Conservation (phyloP, 2,329 filamentous ascomycete species). For the Ophiostoma tasmaniense region DNA sequence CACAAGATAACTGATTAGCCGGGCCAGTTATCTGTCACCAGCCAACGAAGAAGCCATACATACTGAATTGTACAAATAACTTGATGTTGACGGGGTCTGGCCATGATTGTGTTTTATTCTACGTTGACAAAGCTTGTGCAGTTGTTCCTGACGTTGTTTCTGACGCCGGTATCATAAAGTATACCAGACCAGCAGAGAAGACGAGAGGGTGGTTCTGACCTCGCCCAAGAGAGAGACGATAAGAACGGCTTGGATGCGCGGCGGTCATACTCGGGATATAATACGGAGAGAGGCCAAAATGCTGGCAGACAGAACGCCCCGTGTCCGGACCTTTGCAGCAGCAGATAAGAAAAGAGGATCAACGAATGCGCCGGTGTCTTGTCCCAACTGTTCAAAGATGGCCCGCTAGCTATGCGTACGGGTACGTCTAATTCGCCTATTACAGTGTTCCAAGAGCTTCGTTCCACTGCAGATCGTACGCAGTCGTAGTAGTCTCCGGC, state of each 20-base stretch:
- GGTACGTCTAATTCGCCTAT: neutral
- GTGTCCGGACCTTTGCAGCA: neutral
- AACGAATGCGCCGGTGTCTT: neutral
- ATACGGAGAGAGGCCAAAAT: neutral
- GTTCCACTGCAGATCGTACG: neutral
- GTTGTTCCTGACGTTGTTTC: too few species aligned
- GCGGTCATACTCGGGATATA: neutral
- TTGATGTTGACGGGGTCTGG: neutral
- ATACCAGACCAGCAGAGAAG: too few species aligned
- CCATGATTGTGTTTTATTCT: neutral
- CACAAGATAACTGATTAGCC: neutral
- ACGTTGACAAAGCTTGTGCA: too few species aligned
- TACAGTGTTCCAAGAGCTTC: neutral
- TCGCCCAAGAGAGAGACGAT: neutral
- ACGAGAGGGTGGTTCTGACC: neutral
- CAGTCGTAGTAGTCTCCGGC: neutral
- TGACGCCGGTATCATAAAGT: too few species aligned
- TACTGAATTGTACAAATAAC: too few species aligned
- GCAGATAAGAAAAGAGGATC: constrained; percentile 1
- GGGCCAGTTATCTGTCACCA: neutral
- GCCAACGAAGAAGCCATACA: neutral
- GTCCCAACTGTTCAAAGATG: neutral
- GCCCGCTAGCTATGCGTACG: neutral
- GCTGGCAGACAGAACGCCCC: neutral
- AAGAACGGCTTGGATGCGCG: neutral